A percentile compares a stretch with the other conserved stretches of the same genome.
Evolutionary conservation across 2,329 filamentous ascomycete species (phyloP).

Genomic region (Sclerotinia nivalis): DNA sequence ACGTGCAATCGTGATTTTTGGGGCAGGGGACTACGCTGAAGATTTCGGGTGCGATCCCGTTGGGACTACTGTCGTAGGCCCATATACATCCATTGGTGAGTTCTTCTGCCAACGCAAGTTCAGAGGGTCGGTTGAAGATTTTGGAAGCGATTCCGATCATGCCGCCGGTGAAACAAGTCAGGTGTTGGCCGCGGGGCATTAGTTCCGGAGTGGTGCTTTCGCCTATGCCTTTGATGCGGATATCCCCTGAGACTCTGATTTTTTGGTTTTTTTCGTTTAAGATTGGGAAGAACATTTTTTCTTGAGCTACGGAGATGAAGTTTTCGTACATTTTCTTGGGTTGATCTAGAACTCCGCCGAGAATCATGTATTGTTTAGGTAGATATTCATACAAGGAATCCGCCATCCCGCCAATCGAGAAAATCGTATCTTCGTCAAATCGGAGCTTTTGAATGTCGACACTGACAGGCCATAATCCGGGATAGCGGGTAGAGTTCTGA

Average conservation of each 20-base stretch:
- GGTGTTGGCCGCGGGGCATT: conserved; percentile 55
- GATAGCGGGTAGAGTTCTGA: conserved; percentile 57
- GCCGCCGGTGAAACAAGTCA: conserved; percentile 72
- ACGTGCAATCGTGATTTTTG: conserved; percentile 33
- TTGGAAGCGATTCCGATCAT: conserved; percentile 69
- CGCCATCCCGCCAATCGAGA: conserved; percentile 56
- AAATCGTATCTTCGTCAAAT: conserved; percentile 56
- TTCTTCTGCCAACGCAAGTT: conserved; percentile 57
- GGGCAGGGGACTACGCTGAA: conserved; percentile 45
- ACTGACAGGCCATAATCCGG: conserved; percentile 63
- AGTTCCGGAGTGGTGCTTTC: conserved; percentile 48
- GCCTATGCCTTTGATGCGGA: conserved; percentile 38
- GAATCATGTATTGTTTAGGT: conserved; percentile 47
- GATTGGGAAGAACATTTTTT: conserved; percentile 49
- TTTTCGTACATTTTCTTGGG: conserved; percentile 47
- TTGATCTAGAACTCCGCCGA: conserved; percentile 33
- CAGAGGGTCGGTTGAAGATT: conserved; percentile 55
- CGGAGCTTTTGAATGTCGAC: conserved; percentile 50
- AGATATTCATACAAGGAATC: conserved; percentile 68
- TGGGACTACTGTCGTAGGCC: conserved; percentile 57
- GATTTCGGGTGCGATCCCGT: conserved; percentile 63
- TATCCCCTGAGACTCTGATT: conserved; percentile 53
- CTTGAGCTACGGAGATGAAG: conserved; percentile 49
- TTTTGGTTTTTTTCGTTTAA: conserved; percentile 44
- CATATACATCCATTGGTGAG: conserved; percentile 65